A percentile compares a stretch with the other conserved stretches of the same genome.
Conservation (phyloP, 2,329 filamentous ascomycete genomes). For the Verticillium longisporum region DNA sequence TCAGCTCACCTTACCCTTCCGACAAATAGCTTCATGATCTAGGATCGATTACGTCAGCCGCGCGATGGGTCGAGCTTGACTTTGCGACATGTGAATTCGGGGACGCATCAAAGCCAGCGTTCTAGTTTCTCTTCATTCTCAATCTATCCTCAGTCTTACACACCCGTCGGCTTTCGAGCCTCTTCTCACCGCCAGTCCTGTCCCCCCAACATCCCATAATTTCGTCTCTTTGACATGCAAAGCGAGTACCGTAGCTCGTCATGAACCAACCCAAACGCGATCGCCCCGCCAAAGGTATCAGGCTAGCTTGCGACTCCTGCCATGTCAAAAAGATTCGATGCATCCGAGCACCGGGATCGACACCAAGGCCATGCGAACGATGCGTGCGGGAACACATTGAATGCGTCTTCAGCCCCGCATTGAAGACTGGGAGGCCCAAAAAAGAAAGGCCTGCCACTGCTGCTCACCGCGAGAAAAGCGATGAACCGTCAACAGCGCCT, state of each 20-base stretch:
- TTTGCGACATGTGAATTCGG: not conserved
- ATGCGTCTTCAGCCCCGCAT: constrained; percentile 5
- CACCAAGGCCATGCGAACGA: not conserved
- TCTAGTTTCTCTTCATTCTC: not conserved
- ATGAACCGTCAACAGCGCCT: not conserved
- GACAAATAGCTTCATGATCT: not conserved
- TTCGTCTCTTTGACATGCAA: too few species aligned
- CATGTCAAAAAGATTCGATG: constrained; percentile 6
- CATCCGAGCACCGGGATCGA: not conserved
- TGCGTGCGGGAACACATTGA: constrained; percentile 1
- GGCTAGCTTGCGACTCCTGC: constrained; percentile 7
- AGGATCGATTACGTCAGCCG: not conserved
- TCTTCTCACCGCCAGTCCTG: too few species aligned
- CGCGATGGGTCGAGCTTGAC: not conserved
- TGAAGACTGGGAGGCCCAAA: constrained; percentile 5
- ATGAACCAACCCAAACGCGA: not conserved
- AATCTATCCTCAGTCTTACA: not conserved
- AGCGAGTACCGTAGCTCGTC: not conserved
- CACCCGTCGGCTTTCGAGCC: not conserved
- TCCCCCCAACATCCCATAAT: too few species aligned
- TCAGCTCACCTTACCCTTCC: not conserved
- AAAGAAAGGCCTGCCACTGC: not conserved
- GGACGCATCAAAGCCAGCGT: not conserved
- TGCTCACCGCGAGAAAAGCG: not conserved
- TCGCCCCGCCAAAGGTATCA: not conserved